Conservation (phyloP, 768 basidiomycete species). For the Hygrophorus pudorinus region DNA sequence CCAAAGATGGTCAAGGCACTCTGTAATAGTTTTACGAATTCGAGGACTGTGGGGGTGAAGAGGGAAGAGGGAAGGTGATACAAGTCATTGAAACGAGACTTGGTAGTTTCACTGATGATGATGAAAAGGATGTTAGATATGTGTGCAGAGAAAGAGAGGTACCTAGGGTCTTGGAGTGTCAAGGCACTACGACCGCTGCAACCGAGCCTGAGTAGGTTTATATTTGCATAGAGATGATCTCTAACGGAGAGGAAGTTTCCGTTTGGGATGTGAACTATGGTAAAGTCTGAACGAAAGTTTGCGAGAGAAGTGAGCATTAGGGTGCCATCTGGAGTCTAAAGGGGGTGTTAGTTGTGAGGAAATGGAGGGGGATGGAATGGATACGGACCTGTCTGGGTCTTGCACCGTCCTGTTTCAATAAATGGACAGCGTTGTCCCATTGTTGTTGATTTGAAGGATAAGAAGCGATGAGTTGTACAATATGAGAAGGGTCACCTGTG, state of each 20-base stretch:
- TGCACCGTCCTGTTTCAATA: conserved; percentile 60
- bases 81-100: conserved; percentile 66
- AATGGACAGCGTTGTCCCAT: conserved; percentile 52
- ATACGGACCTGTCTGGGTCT: conserved; percentile 51
- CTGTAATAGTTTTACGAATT: conserved; percentile 69
- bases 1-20: conserved; percentile 64
- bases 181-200: conserved; percentile 69
- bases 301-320: conserved; percentile 80
- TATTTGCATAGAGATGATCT: conserved; percentile 70
- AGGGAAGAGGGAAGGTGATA: conserved; percentile 42
- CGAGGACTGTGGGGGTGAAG: conserved; percentile 62
- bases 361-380: conserved; percentile 1
- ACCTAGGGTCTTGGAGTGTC: conserved; percentile 71
- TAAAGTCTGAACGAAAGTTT: conserved; percentile 81
- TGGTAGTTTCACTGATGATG: conserved; percentile 55
- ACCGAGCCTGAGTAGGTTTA: conserved; percentile 77
- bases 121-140: conserved; percentile 3
- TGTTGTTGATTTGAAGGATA: conserved; percentile 14
- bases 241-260: conserved; percentile 56
- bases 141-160: conserved; percentile 13
- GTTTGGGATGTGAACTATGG: conserved; percentile 68
- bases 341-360: background rate
- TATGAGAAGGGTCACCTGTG: conserved; percentile 66
- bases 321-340: conserved; percentile 51
- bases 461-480: conserved; percentile 23